A percentile compares a stretch with the other conserved stretches of the same genome.
These are phyloP conservation scores for Peniophora sp. DNA, from an alignment of 1,284 basidiomycete species.

Conservation along the genomic window DNA sequence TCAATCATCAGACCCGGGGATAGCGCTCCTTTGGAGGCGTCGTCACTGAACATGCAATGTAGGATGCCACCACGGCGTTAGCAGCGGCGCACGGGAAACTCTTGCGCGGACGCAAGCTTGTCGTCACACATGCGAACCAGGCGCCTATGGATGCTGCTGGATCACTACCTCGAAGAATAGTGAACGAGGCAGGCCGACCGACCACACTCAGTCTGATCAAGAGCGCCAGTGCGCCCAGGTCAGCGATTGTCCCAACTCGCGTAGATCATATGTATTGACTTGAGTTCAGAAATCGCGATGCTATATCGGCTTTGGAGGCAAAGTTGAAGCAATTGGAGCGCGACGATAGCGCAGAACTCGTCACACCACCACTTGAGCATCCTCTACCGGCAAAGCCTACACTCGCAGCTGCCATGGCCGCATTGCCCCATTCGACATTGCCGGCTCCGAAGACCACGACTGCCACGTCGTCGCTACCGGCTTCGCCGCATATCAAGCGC, in stretches of 20 bases:
- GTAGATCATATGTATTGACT: background rate
- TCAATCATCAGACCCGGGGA: constrained; percentile 8
- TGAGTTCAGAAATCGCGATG: background rate
- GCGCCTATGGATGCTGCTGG: constrained; percentile 43
- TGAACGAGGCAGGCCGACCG: constrained; percentile 60
- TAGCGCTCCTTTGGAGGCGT: background rate
- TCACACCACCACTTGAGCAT: background rate
- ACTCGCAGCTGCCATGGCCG: background rate
- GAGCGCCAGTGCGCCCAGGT: constrained; percentile 59
- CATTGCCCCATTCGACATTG: background rate
- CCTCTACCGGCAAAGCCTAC: constrained; percentile 5
- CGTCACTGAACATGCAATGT: constrained; percentile 12
- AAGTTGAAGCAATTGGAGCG: background rate
- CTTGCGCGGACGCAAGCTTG: constrained; percentile 78
- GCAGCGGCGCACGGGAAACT: constrained; percentile 72
- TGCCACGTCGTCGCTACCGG: background rate
- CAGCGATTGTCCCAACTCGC: constrained; percentile 17
- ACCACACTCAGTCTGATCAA: constrained; percentile 88
- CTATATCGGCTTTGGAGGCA: background rate
- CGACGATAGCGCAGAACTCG: background rate
- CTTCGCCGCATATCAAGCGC: background rate
- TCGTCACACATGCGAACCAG: constrained; percentile 86
- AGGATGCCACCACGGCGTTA: constrained; percentile 86
- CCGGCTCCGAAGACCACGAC: too few relatives aligned
- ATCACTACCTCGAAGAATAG: constrained; percentile 27